phyloP scores from a whole-genome alignment of 768 basidiomycete species.

The Gyrodon lividus region DNA sequence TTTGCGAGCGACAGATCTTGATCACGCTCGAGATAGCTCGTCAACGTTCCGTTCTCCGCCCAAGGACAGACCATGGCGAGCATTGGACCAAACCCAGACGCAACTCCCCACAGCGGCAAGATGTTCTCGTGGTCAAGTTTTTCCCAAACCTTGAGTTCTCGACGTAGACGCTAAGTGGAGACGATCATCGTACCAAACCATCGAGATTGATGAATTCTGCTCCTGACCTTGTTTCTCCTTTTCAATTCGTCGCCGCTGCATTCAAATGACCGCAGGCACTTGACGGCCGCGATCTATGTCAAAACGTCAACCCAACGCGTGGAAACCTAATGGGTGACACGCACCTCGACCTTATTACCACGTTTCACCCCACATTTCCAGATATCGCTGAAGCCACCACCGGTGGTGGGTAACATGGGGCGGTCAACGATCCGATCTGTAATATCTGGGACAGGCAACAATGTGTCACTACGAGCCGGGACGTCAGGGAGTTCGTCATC shows the following conservation, averaged over 20 bases:
- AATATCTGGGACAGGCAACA: not conserved
- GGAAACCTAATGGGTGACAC: not conserved
- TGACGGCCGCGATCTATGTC: not conserved
- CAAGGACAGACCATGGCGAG: conserved; percentile 25
- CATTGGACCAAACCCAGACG: conserved; percentile 22
- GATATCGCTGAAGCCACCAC: conserved; percentile 4
- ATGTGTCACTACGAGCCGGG: not conserved
- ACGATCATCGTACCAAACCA: not conserved
- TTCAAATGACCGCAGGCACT: not conserved
- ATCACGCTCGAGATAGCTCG: conserved; percentile 11
- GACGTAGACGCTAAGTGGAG: conserved; percentile 13
- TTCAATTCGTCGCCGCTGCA: not conserved
- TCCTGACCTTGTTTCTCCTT: not conserved
- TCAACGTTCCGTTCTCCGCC: conserved; percentile 19
- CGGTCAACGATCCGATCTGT: not conserved
- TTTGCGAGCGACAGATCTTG: conserved; percentile 4
- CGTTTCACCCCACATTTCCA: conserved; percentile 1
- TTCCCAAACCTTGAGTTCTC: conserved; percentile 24
- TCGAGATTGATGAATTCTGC: not conserved
- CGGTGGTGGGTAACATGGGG: not conserved
- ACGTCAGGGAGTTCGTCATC: too few species aligned
- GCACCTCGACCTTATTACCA: not conserved
- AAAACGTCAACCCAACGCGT: not conserved
- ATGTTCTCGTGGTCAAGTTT: conserved; percentile 20
- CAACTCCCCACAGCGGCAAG: conserved; percentile 17